Evolutionary conservation across 2,329 filamentous ascomycete species (phyloP).

Genomic region (Nothophaeocryptopus gaeumannii): DNA sequence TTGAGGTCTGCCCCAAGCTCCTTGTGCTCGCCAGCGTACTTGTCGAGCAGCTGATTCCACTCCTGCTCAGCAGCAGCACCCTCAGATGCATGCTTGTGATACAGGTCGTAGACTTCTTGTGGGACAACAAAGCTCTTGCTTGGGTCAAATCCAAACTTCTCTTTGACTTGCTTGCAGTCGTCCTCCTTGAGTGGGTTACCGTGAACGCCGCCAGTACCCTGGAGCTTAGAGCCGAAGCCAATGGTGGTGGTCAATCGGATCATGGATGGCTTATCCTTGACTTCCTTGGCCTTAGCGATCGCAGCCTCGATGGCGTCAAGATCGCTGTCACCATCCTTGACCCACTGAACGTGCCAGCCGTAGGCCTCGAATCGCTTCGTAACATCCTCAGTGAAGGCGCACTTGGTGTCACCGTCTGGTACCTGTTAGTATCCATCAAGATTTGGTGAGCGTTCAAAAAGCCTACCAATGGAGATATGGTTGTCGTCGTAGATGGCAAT

Average conservation of each 20-base stretch:
- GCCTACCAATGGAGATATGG: slow-evolving; percentile 78
- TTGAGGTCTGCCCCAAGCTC: slow-evolving; percentile 75
- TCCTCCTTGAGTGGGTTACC: slow-evolving; percentile 93
- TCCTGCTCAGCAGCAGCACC: slow-evolving; percentile 88
- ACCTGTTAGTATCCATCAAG: slow-evolving; percentile 14
- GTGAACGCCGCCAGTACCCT: slow-evolving; percentile 94
- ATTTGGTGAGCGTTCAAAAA: neutral
- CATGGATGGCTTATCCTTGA: slow-evolving; percentile 93
- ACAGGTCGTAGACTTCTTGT: slow-evolving; percentile 89
- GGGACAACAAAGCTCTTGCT: slow-evolving; percentile 89
- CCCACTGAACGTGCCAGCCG: slow-evolving; percentile 86
- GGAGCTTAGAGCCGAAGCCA: slow-evolving; percentile 86
- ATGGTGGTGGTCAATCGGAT: slow-evolving; percentile 98
- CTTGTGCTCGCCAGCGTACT: slow-evolving; percentile 77
- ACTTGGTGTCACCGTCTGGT: slow-evolving; percentile 87
- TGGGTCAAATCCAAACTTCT: slow-evolving; percentile 93
- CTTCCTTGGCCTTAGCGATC: slow-evolving; percentile 76
- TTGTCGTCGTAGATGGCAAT: slow-evolving; percentile 98
- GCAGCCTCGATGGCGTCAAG: slow-evolving; percentile 83
- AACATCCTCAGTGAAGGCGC: slow-evolving; percentile 96
- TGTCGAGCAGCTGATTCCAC: slow-evolving; percentile 90
- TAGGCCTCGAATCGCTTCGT: slow-evolving; percentile 92
- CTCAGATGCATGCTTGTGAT: slow-evolving; percentile 77
- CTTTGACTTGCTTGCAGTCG: slow-evolving; percentile 89
- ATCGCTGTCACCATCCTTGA: slow-evolving; percentile 85